Conservation (phyloP, 202 grass and related monocot genomes). For the Zizania palustris region DNA sequence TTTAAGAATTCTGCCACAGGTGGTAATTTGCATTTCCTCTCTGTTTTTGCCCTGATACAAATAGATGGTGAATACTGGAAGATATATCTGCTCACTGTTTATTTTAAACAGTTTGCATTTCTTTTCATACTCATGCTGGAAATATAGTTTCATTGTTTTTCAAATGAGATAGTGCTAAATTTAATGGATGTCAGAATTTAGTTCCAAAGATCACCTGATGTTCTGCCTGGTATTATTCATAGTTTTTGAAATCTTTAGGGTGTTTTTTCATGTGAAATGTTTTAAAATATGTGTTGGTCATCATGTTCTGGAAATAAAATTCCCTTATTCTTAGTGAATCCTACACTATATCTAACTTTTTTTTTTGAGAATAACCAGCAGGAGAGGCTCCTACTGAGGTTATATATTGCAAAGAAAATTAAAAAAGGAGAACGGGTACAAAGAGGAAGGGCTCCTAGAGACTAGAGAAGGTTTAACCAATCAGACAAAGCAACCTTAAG, state of each 20-base stretch:
- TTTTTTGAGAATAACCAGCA: no score
- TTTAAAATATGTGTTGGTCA: conserved; percentile 13
- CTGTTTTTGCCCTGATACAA: conserved; percentile 9
- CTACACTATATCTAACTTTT: conserved; percentile 4
- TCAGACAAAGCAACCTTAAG: no score
- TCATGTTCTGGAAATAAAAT: conserved; percentile 35
- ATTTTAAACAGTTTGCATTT: conserved; percentile 18
- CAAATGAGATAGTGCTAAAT: not conserved
- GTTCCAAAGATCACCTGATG: not conserved
- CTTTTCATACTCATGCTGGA: conserved; percentile 21
- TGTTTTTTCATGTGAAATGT: conserved; percentile 26
- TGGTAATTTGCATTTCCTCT: conserved; percentile 46
- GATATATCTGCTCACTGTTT: not conserved
- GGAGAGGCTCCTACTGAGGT: no score
- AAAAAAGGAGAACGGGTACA: no score
- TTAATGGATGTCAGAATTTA: conserved; percentile 31
- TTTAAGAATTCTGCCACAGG: conserved; percentile 48
- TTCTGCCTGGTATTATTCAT: not conserved
- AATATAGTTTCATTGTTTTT: conserved; percentile 15
- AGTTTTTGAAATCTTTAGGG: conserved; percentile 11
- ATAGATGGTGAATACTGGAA: conserved; percentile 8
- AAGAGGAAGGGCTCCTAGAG: no score
- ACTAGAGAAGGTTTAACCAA: no score
- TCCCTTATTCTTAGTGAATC: not conserved
- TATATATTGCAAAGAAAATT: no score